Percentiles rank a stretch among this genome's conserved stretches.
Evolutionary conservation across 1,284 basidiomycete genomes (phyloP).

Genomic region (Trametes polyzona): DNA sequence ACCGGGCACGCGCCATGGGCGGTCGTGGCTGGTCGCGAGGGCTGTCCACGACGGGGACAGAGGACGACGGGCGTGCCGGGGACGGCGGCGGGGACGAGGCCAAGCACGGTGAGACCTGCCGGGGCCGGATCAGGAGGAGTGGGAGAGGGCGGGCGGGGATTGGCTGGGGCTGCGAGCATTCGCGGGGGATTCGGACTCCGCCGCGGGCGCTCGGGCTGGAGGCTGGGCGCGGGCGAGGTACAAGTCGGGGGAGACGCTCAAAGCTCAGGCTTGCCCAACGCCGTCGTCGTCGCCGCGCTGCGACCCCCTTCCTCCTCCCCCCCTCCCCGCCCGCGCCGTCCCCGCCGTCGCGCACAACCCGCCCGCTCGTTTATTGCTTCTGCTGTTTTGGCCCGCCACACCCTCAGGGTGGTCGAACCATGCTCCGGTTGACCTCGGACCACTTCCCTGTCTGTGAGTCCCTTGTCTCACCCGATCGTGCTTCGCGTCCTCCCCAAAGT

Average conservation of each 20-base stretch:
- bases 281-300: constrained; percentile 25
- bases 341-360: constrained; percentile 15
- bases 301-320: too few relatives aligned
- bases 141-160: background rate
- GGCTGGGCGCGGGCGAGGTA: constrained; percentile 5
- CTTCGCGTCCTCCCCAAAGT: background rate
- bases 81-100: background rate
- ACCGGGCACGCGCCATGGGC: background rate
- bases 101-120: constrained; percentile 3
- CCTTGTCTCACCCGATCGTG: constrained; percentile 7
- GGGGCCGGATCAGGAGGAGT: constrained; percentile 2
- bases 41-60: background rate
- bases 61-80: background rate
- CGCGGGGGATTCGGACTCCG: constrained; percentile 18
- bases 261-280: constrained; percentile 20
- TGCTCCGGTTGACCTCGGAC: constrained; percentile 46
- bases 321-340: constrained; percentile 19
- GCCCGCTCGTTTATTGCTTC: constrained; percentile 23
- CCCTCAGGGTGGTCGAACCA: constrained; percentile 33
- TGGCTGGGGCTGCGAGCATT: constrained; percentile 11
- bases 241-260: constrained; percentile 2
- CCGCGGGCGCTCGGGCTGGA: constrained; percentile 11
- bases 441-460: constrained; percentile 47
- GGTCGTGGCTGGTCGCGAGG: background rate
- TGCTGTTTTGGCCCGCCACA: constrained; percentile 24